Evolutionary conservation across 73 alveolate species (phyloP).

Genomic region (Symbiodinium natans): DNA sequence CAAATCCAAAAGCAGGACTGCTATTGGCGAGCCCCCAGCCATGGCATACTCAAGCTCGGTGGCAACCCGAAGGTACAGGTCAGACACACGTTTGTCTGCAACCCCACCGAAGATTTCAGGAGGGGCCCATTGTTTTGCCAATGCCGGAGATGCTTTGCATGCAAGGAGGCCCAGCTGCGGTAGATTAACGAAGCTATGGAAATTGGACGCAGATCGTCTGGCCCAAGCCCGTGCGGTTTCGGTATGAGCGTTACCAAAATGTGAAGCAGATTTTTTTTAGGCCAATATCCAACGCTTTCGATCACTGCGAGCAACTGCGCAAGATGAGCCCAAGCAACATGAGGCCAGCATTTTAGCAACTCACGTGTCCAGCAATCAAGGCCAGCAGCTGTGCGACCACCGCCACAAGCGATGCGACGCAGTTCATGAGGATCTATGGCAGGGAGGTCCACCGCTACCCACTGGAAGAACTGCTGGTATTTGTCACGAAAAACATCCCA

Average conservation of each 20-base stretch:
- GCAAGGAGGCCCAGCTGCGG: neutral
- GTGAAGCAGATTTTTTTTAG: neutral
- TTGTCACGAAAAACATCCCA: no score
- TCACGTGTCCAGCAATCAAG: neutral
- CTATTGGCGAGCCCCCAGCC: neutral
- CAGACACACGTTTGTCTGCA: neutral
- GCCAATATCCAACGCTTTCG: neutral
- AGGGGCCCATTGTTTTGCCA: neutral
- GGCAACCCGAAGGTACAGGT: neutral
- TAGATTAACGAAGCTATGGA: neutral
- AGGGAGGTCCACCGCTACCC: no score
- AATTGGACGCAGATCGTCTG: neutral
- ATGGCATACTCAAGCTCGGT: neutral
- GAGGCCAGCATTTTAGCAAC: neutral
- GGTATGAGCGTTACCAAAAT: neutral
- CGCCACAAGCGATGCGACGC: no score
- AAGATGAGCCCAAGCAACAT: neutral
- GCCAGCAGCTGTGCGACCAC: no score
- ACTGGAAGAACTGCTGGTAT: no score
- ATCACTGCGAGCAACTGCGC: neutral
- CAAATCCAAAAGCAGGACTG: neutral
- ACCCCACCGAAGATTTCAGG: conserved; percentile 13
- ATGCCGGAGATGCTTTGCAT: neutral
- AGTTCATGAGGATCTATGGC: no score
- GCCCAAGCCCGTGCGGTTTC: neutral